phyloP scores from a whole-genome alignment of 495 filamentous ascomycete species.

The Staphylotrichum longicolle region DNA sequence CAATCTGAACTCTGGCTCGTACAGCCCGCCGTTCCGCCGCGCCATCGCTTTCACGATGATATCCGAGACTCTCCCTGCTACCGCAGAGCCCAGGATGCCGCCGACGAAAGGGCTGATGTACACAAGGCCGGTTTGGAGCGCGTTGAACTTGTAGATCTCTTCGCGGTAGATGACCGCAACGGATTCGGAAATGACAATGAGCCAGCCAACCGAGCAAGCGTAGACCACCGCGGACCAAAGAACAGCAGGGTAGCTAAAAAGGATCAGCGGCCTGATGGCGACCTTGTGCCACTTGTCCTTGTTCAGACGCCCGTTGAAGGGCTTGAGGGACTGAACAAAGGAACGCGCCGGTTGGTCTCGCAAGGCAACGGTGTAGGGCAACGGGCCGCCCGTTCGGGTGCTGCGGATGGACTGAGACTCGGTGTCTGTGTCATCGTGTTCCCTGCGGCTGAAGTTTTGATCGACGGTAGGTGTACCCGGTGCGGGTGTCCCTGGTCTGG shows the following conservation, averaged over 20 bases:
- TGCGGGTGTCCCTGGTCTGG: no score
- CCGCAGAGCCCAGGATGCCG: constrained; percentile 82
- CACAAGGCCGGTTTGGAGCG: constrained; percentile 77
- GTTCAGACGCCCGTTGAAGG: constrained; percentile 73
- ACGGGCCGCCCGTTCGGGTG: constrained; percentile 26
- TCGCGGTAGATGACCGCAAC: constrained; percentile 74
- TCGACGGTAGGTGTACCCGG: background rate
- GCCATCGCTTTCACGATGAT: constrained; percentile 76
- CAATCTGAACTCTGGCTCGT: constrained; percentile 93
- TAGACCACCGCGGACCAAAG: constrained; percentile 91
- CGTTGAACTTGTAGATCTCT: constrained; percentile 70
- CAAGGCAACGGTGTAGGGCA: constrained; percentile 60
- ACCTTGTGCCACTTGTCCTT: constrained; percentile 78
- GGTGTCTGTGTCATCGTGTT: constrained; percentile 34
- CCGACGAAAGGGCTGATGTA: constrained; percentile 91
- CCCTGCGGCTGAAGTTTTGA: background rate
- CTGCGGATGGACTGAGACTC: constrained; percentile 35
- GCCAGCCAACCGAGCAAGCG: constrained; percentile 86
- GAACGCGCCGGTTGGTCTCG: constrained; percentile 60
- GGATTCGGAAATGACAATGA: constrained; percentile 88
- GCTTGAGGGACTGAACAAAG: constrained; percentile 65
- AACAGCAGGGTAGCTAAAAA: constrained; percentile 84
- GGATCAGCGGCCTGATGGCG: constrained; percentile 73
- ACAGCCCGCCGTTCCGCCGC: constrained; percentile 82
- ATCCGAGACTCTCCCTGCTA: constrained; percentile 87